Evolutionary conservation across 1,284 basidiomycete species (phyloP), one percentile per base, ranked within the genome.

Genomic region (Chondrostereum purpureum): DNA sequence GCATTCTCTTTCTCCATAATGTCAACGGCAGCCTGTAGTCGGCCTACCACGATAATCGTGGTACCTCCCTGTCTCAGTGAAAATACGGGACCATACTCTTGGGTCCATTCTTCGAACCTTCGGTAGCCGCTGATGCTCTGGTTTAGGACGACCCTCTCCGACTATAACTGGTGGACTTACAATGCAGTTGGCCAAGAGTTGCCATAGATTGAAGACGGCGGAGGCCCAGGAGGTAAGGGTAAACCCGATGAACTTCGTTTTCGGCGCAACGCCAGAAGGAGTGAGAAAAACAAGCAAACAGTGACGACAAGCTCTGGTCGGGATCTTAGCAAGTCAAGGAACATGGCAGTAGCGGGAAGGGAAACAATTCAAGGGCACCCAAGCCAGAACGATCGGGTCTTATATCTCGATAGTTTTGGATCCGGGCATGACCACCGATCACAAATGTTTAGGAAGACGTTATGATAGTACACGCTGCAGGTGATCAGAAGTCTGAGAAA

Each of bases 1-100:
- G 68, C 69, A 0, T 75, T 74, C 44, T 77, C 68, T 50, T 74
- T 73, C 56, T 79, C 77, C 66, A 80, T 65, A 44, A 79, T 66
- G 5, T 77, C 72, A 0, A 72, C 63, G 0, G 43, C 43, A 11
- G 43, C 6, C 22, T 44, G 53, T 44, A 68, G 61, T 21, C 61
- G 51, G 4, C 61, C 61, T 10, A 71, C 52, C 27, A 71, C 58
- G 33, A 68, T 52, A n/a, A 63, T 53, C 10, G 59, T 51, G n/a
- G 58, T 52, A 2, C 42, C 36, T n/a, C 65, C 64, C 31, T 59
- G 57, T 22, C 51, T 55, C 21, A 68, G 55, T 6, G 61, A 63
- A 40, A 66, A 57, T 4, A 70, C 51, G 0, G 68, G 62, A 0
- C 66, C 67, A 48, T 70, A 71, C 44, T 58, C 44, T 27, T 64